Evolutionary conservation across 2,329 filamentous ascomycete genomes (phyloP), one percentile per base, ranked within the genome.

Genomic region (Aspergillus phoenicis): DNA sequence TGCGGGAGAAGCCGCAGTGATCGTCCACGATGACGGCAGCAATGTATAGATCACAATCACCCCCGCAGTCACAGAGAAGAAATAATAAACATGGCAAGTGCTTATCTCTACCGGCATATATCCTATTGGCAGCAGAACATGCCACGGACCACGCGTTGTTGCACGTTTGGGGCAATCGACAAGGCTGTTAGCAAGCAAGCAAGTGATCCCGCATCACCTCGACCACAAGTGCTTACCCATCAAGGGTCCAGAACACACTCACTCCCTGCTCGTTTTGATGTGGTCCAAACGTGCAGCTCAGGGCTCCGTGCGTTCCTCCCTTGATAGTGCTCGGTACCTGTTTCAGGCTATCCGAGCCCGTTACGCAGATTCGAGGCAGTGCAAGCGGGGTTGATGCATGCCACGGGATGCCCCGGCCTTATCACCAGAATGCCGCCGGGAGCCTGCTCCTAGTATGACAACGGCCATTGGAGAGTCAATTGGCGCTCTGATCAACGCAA

Each of bases 291-390:
- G 26, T 17, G 47, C 47, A 49, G 47, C 47, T 30, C 26, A n/a
- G 47, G 47, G 17, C 47, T 51, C 47, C 26, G 47, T 51, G 47
- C 47, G 47, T 28, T n/a, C 47, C 47, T 51, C 47, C 47, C 33
- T 36, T 36, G 47, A 28, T 2, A 8, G 47, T 30, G 24, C 47
- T 33, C 47, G 47, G 47, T 51, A 51, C 47, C 47, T 51, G 47
- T 51, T 33, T 51, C 47, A 51, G 47, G 47, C 47, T 51, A 17
- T 15, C 47, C 47, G 47, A 33, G 47, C 26, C 47, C 33, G 47
- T 51, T 30, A 51, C 28, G 47, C 47, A 30, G 17, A 28, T 28
- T 20, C 47, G 47, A 51, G 47, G 47, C 47, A 51, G 47, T 51
- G 47, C 47, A 51, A 51, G 47, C 47, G 47, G 47, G 47, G 47